A percentile compares a stretch with the other conserved stretches of the same genome.
phyloP scores from a whole-genome alignment of 768 basidiomycete genomes.

The Gautieria morchelliformis region DNA sequence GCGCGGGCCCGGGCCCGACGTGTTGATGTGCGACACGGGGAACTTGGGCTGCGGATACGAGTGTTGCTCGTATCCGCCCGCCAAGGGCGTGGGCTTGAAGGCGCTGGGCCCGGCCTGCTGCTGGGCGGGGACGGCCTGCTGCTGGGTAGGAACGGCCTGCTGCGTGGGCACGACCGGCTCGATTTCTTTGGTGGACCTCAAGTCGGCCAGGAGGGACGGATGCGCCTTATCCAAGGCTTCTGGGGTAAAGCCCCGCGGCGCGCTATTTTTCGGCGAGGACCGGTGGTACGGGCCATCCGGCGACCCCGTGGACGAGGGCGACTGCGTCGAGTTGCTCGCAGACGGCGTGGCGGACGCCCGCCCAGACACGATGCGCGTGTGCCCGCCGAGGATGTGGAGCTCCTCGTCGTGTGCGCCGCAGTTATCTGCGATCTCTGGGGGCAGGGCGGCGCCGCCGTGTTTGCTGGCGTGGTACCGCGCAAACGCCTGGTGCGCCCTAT shows the following conservation, averaged over 20 bases:
- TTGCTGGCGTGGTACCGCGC: slow-evolving; percentile 2
- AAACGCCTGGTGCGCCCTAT: slow-evolving; percentile 5
- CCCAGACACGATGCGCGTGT: slow-evolving; percentile 4
- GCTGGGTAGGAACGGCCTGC: too few species aligned
- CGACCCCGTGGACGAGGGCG: background rate
- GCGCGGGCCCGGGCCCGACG: too few species aligned
- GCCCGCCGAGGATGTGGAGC: slow-evolving; percentile 9
- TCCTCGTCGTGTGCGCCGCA: slow-evolving; percentile 3
- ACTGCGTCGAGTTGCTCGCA: background rate
- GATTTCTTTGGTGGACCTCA: slow-evolving; percentile 1
- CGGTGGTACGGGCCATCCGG: slow-evolving; percentile 3
- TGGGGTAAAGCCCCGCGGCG: slow-evolving; percentile 3
- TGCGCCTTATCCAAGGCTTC: slow-evolving; percentile 5
- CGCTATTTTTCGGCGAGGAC: background rate
- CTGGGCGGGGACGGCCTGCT: background rate
- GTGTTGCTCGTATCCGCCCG: background rate
- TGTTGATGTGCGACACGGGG: background rate
- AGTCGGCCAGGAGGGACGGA: slow-evolving; percentile 4
- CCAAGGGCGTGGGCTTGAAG: background rate
- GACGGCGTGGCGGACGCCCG: background rate
- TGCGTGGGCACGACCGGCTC: background rate
- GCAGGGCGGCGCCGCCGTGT: background rate
- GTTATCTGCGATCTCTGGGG: background rate
- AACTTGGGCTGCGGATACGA: background rate
- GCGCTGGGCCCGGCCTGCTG: background rate